A percentile compares a stretch with the other conserved stretches of the same genome.
Evolutionary conservation across 1,139 yeast species (phyloP).

Genomic region (Geotrichum klebahnii): DNA sequence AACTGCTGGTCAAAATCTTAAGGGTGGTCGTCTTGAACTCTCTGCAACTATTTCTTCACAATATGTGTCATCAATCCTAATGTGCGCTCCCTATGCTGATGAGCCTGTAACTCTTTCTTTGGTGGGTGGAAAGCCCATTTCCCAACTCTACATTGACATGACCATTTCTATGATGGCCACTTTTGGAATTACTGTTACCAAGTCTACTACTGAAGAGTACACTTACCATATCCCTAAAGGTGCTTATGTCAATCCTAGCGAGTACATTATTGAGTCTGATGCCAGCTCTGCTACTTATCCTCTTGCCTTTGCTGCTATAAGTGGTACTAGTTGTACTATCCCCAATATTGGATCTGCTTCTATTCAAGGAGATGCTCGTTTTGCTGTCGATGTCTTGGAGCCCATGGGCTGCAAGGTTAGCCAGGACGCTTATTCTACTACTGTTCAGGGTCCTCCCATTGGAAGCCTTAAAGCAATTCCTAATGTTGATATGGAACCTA

Average conservation of each 20-base stretch:
- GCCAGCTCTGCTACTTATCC: constrained; percentile 99
- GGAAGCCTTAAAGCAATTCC: constrained; percentile 67
- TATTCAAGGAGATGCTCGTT: constrained; percentile 94
- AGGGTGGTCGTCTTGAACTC: constrained; percentile 88
- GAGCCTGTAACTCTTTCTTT: constrained; percentile 81
- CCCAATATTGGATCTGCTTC: constrained; percentile 93
- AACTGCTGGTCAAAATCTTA: constrained; percentile 62
- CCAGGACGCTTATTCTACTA: constrained; percentile 80
- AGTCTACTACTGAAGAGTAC: constrained; percentile 65
- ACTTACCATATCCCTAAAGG: constrained; percentile 91
- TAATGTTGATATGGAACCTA: constrained; percentile 94
- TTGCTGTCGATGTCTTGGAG: constrained; percentile 83
- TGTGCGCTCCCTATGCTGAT: constrained; percentile 96
- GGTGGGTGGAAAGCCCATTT: constrained; percentile 95
- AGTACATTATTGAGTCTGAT: constrained; percentile 89
- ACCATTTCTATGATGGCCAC: constrained; percentile 91
- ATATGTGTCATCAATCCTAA: constrained; percentile 89
- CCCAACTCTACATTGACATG: constrained; percentile 94
- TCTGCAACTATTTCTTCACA: constrained; percentile 97
- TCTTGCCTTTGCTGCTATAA: constrained; percentile 94
- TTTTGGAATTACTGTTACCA: constrained; percentile 77
- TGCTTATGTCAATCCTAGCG: constrained; percentile 69
- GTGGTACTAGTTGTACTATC: constrained; percentile 86
- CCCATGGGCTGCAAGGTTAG: constrained; percentile 94
- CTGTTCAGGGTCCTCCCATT: constrained; percentile 81